phyloP scores from a whole-genome alignment of 2,329 filamentous ascomycete genomes.

The Xylogone sp. region DNA sequence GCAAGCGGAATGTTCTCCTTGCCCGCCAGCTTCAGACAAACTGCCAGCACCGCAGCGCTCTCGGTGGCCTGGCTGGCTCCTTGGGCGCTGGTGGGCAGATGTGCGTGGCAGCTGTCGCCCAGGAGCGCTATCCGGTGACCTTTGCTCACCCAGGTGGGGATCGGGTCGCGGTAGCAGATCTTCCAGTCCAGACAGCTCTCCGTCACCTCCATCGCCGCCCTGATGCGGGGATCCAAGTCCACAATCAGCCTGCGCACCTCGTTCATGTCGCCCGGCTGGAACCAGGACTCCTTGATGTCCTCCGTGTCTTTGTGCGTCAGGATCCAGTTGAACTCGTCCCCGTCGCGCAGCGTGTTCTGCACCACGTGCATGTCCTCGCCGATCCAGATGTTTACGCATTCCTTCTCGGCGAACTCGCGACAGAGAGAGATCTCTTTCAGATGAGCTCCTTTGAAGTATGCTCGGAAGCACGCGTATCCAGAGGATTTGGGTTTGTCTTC shows the following conservation, averaged over 20 bases:
- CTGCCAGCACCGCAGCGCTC: constrained; percentile 42
- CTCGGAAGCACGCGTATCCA: constrained; percentile 50
- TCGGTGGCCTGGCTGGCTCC: constrained; percentile 52
- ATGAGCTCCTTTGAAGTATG: constrained; percentile 37
- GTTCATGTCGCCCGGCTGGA: constrained; percentile 42
- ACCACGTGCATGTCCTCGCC: constrained; percentile 39
- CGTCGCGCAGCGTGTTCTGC: constrained; percentile 39
- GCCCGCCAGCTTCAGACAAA: constrained; percentile 39
- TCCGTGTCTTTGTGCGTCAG: constrained; percentile 42
- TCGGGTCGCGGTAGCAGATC: constrained; percentile 49
- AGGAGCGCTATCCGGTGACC: constrained; percentile 46
- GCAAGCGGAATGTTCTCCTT: constrained; percentile 36
- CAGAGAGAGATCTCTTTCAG: constrained; percentile 32
- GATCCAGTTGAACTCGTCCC: constrained; percentile 43
- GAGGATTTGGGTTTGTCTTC: constrained; percentile 47
- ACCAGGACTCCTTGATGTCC: constrained; percentile 45
- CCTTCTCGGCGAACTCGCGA: constrained; percentile 37
- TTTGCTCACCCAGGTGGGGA: constrained; percentile 47
- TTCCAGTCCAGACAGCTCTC: constrained; percentile 48
- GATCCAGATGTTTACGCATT: constrained; percentile 43
- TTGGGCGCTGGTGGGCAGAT: constrained; percentile 49
- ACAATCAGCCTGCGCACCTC: constrained; percentile 34
- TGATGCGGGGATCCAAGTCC: constrained; percentile 40
- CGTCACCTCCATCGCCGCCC: constrained; percentile 41
- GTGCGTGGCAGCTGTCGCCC: constrained; percentile 51